These are phyloP conservation scores for Penicillium sp. DNA, from an alignment of 2,329 filamentous ascomycete genomes.

Conservation along the genomic window DNA sequence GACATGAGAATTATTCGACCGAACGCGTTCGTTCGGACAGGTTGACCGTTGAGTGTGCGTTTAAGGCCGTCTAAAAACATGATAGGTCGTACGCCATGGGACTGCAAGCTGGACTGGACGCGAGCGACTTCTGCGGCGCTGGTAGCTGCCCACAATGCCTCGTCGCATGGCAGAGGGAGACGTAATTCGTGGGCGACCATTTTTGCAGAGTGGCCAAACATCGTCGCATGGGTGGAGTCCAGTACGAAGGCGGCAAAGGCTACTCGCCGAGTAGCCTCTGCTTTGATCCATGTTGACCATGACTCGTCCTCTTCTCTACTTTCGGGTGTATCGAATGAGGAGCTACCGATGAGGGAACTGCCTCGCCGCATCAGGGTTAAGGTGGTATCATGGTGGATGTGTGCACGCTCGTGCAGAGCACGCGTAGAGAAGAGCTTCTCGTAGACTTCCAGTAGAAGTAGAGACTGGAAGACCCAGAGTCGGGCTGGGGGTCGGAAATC, in stretches of 20 bases:
- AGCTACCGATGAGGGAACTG: slow-evolving; percentile 84
- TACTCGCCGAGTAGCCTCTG: slow-evolving; percentile 83
- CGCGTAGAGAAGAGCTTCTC: slow-evolving; percentile 98
- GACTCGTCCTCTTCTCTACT: slow-evolving; percentile 75
- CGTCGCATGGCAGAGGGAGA: slow-evolving; percentile 87
- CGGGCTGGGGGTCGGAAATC: slow-evolving; percentile 91
- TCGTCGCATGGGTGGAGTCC: slow-evolving; percentile 93
- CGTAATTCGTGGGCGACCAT: slow-evolving; percentile 98
- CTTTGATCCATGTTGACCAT: slow-evolving; percentile 96
- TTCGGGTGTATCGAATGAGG: slow-evolving; percentile 80
- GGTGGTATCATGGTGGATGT: slow-evolving; percentile 95
- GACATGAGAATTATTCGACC: slow-evolving; percentile 93
- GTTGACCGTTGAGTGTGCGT: slow-evolving; percentile 80
- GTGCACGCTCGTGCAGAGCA: slow-evolving; percentile 87
- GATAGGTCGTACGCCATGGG: slow-evolving; percentile 79
- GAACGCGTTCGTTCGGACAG: slow-evolving; percentile 88
- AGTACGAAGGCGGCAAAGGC: slow-evolving; percentile 94
- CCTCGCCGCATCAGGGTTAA: slow-evolving; percentile 94
- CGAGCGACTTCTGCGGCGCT: slow-evolving; percentile 84
- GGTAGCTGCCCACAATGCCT: slow-evolving; percentile 86
- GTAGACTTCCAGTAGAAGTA: slow-evolving; percentile 86
- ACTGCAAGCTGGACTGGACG: slow-evolving; percentile 76
- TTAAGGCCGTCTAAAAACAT: slow-evolving; percentile 92
- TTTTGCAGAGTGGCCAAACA: slow-evolving; percentile 95
- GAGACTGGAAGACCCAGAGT: slow-evolving; percentile 91